phyloP scores from a whole-genome alignment of 1,284 basidiomycete species.

The Bondarzewia mesenterica region DNA sequence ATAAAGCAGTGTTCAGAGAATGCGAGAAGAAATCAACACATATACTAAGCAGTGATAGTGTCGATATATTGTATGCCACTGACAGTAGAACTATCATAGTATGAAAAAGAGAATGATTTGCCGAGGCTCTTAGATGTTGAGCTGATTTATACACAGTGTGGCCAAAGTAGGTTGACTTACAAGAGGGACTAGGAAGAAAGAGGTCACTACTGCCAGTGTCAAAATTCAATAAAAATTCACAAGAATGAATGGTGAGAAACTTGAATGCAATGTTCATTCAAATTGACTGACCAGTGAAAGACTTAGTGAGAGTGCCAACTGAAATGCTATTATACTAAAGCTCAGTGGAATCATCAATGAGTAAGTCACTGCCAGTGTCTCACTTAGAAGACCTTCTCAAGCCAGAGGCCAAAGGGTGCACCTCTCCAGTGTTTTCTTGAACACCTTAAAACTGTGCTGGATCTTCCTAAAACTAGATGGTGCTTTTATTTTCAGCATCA shows the following conservation, averaged over 20 bases:
- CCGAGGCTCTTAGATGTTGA: slow-evolving; percentile 21
- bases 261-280: too few species aligned
- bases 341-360: slow-evolving; percentile 12
- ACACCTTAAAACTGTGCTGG: slow-evolving; percentile 6
- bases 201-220: slow-evolving; percentile 24
- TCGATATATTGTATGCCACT: slow-evolving; percentile 28
- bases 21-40: slow-evolving; percentile 22
- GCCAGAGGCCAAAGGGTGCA: slow-evolving; percentile 6
- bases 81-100: slow-evolving; percentile 27
- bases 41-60: slow-evolving; percentile 24
- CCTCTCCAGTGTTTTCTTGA: slow-evolving; percentile 12
- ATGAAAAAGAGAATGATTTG: slow-evolving; percentile 21
- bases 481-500: not conserved
- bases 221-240: slow-evolving; percentile 15
- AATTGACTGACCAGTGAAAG: slow-evolving; percentile 14
- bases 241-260: not conserved
- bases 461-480: slow-evolving; percentile 9
- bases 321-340: slow-evolving; percentile 21
- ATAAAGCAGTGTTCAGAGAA: not conserved
- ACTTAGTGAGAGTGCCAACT: slow-evolving; percentile 20
- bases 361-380: slow-evolving; percentile 8
- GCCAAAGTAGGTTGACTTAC: slow-evolving; percentile 22
- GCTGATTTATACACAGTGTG: slow-evolving; percentile 27
- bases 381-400: slow-evolving; percentile 5
- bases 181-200: slow-evolving; percentile 20